phyloP scores from a whole-genome alignment of 495 filamentous ascomycete genomes.

The Talaromyces nanjingensis region DNA sequence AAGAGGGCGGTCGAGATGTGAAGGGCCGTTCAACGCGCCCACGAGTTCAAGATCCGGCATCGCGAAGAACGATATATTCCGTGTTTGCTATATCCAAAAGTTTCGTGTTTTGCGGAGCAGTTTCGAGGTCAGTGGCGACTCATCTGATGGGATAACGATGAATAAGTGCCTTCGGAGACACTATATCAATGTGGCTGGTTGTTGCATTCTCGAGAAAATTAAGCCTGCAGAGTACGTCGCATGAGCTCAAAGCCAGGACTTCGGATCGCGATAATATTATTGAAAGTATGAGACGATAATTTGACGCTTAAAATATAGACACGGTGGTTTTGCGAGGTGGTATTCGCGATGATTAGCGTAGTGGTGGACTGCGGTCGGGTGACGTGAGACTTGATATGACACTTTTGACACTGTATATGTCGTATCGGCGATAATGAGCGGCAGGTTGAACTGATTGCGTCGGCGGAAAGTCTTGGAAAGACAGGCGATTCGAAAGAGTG shows the following conservation, averaged over 20 bases:
- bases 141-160: background rate
- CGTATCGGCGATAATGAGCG: background rate
- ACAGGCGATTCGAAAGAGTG: background rate
- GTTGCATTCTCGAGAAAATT: background rate
- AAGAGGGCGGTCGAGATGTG: constrained; percentile 23
- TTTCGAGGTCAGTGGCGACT: background rate
- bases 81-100: background rate
- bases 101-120: background rate
- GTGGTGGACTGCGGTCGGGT: background rate
- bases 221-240: background rate
- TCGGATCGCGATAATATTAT: background rate
- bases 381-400: background rate
- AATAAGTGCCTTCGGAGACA: background rate
- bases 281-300: background rate
- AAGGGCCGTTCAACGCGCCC: constrained; percentile 26
- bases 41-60: constrained; percentile 35
- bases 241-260: background rate
- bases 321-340: background rate
- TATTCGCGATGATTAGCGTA: background rate
- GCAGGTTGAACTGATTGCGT: background rate
- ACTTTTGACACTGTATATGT: background rate
- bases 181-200: background rate
- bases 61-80: background rate
- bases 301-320: background rate
- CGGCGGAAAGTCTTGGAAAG: background rate